phyloP scores from a whole-genome alignment of 768 basidiomycete species.

The Punctularia strigosozonata region DNA sequence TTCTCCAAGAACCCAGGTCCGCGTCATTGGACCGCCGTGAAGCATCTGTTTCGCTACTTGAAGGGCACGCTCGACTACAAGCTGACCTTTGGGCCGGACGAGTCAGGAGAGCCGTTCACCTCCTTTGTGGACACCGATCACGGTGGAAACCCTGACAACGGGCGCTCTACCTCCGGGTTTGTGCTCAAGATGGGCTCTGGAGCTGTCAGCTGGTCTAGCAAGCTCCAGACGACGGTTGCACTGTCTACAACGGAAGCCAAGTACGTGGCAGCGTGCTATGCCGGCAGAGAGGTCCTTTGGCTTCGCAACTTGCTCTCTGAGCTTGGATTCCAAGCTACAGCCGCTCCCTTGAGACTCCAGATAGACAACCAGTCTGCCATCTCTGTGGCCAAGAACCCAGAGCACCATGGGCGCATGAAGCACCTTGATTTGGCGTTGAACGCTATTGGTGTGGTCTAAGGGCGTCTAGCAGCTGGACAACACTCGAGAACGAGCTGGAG shows the following conservation, averaged over 20 bases:
- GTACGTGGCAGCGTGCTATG: not conserved
- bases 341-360: not conserved
- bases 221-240: not conserved
- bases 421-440: not conserved
- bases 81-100: not conserved
- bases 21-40: not conserved
- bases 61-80: not conserved
- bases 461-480: too few relatives aligned
- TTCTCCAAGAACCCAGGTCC: constrained; percentile 20
- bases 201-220: not conserved
- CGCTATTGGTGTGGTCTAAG: too few relatives aligned
- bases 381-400: not conserved
- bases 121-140: not conserved
- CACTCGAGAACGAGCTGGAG: too few relatives aligned
- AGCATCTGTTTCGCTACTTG: not conserved
- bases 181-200: too few relatives aligned
- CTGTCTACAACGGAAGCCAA: too few relatives aligned
- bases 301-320: not conserved
- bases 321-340: not conserved
- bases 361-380: not conserved
- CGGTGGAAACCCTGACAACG: not conserved
- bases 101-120: not conserved
- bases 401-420: not conserved
- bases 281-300: not conserved
- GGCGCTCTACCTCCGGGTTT: not conserved